phyloP scores from a whole-genome alignment of 1,284 basidiomycete genomes.

The Cutaneotrichosporon cutaneum region DNA sequence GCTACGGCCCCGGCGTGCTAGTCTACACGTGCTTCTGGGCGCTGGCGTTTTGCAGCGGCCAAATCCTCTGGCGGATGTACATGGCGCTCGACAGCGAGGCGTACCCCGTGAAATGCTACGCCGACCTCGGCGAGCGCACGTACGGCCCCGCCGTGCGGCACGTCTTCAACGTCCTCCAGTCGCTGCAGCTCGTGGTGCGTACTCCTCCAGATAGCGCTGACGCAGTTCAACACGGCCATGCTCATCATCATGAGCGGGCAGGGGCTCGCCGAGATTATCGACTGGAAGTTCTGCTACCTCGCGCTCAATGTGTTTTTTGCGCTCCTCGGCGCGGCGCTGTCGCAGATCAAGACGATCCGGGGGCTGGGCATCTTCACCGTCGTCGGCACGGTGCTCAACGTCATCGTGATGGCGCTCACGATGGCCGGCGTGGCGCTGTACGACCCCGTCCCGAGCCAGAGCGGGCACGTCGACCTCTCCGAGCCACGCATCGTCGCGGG shows the following conservation, averaged over 20 bases:
- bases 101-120: conserved; percentile 25
- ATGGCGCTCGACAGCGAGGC: conserved; percentile 23
- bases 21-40: conserved; percentile 26
- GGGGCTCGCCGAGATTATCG: conserved; percentile 14
- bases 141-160: conserved; percentile 16
- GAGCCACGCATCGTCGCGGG: conserved; percentile 57
- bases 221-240: conserved; percentile 21
- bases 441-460: conserved; percentile 55
- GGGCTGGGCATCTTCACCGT: conserved; percentile 16
- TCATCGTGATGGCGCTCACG: conserved; percentile 15
- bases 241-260: conserved; percentile 16
- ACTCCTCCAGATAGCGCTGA: neutral
- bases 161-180: conserved; percentile 21
- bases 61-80: conserved; percentile 28
- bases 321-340: conserved; percentile 9
- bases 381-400: conserved; percentile 16
- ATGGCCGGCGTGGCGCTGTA: conserved; percentile 19
- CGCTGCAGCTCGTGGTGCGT: conserved; percentile 18
- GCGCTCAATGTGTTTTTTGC: conserved; percentile 16
- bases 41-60: conserved; percentile 22
- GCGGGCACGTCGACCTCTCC: conserved; percentile 39
- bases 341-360: conserved; percentile 24
- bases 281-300: conserved; percentile 22
- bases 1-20: conserved; percentile 32
- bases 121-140: conserved; percentile 25